These are phyloP conservation scores for Fusarium nematophilum DNA, from an alignment of 2,329 filamentous ascomycete genomes.

Conservation along the genomic window DNA sequence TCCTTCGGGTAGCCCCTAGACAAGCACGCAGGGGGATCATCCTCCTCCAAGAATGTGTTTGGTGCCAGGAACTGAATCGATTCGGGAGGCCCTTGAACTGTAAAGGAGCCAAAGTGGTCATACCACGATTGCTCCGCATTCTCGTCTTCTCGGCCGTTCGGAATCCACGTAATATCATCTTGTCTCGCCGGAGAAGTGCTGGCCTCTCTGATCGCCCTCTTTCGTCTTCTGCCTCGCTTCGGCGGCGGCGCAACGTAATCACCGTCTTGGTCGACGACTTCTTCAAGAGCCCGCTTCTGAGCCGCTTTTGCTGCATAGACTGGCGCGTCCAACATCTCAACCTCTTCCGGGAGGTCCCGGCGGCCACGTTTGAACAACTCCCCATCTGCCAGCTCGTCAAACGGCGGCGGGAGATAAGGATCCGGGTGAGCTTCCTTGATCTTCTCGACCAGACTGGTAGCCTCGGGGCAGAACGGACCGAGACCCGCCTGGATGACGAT, in stretches of 20 bases:
- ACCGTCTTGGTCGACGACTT: slow-evolving; percentile 33
- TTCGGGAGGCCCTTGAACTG: slow-evolving; percentile 24
- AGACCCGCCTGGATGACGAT: slow-evolving; percentile 57
- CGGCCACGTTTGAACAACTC: slow-evolving; percentile 46
- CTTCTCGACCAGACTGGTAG: slow-evolving; percentile 57
- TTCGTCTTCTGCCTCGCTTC: slow-evolving; percentile 41
- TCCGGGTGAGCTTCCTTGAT: slow-evolving; percentile 60
- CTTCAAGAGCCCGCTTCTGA: slow-evolving; percentile 46
- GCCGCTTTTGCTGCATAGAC: slow-evolving; percentile 58
- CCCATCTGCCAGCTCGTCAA: slow-evolving; percentile 27
- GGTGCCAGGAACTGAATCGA: slow-evolving; percentile 55
- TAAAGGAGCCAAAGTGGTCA: slow-evolving; percentile 29
- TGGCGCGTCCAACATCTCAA: slow-evolving; percentile 63
- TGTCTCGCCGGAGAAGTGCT: slow-evolving; percentile 7
- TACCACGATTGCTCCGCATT: slow-evolving; percentile 29
- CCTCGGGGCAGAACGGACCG: slow-evolving; percentile 56
- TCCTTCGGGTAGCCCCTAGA: slow-evolving; percentile 16
- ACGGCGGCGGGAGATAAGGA: slow-evolving; percentile 43
- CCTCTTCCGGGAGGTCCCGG: slow-evolving; percentile 54
- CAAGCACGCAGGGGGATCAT: slow-evolving; percentile 20
- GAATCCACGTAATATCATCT: slow-evolving; percentile 22
- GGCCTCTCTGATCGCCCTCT: slow-evolving; percentile 9
- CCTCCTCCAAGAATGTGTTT: slow-evolving; percentile 53
- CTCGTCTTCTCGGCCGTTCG: slow-evolving; percentile 19
- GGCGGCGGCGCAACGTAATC: slow-evolving; percentile 22